Conservation (phyloP, 345 rosid species). For the Kandelia obovata region DNA sequence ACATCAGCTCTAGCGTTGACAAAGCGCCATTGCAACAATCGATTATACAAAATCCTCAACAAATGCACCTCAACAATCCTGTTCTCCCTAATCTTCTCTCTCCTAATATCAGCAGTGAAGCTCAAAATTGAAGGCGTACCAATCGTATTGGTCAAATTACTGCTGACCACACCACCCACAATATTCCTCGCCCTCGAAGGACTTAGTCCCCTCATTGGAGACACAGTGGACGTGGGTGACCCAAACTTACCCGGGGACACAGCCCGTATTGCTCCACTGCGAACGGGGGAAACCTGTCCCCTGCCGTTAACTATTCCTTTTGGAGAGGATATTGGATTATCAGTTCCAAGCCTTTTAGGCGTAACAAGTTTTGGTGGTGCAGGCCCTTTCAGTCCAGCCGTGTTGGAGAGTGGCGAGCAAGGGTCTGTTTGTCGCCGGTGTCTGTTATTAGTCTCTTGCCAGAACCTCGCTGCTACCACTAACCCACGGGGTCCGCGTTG, state of each 20-base stretch:
- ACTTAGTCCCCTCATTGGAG: conserved; percentile 62
- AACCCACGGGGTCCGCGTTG: conserved; percentile 36
- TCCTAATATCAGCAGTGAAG: conserved; percentile 77
- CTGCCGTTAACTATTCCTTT: conserved; percentile 46
- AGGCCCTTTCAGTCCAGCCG: conserved; percentile 33
- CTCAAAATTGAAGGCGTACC: conserved; percentile 64
- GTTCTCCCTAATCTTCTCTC: conserved; percentile 66
- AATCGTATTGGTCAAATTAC: conserved; percentile 29
- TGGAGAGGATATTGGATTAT: conserved; percentile 54
- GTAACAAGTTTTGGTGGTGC: conserved; percentile 36
- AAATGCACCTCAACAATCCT: conserved; percentile 59
- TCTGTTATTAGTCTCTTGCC: conserved; percentile 49
- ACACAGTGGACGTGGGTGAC: conserved; percentile 35
- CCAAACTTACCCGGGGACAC: conserved; percentile 65
- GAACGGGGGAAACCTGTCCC: conserved; percentile 54
- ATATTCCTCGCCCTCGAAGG: conserved; percentile 61
- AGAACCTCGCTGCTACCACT: conserved; percentile 49
- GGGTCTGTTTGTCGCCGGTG: conserved; percentile 46
- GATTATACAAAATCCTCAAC: conserved; percentile 67
- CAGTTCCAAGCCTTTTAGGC: conserved; percentile 45
- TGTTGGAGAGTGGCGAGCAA: conserved; percentile 36
- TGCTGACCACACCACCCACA: conserved; percentile 27
- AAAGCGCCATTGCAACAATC: conserved; percentile 80
- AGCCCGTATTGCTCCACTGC: conserved; percentile 46
- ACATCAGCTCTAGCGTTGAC: conserved; percentile 70